Evolutionary conservation across 768 basidiomycete genomes (phyloP).

Genomic region (Suillus lakei): DNA sequence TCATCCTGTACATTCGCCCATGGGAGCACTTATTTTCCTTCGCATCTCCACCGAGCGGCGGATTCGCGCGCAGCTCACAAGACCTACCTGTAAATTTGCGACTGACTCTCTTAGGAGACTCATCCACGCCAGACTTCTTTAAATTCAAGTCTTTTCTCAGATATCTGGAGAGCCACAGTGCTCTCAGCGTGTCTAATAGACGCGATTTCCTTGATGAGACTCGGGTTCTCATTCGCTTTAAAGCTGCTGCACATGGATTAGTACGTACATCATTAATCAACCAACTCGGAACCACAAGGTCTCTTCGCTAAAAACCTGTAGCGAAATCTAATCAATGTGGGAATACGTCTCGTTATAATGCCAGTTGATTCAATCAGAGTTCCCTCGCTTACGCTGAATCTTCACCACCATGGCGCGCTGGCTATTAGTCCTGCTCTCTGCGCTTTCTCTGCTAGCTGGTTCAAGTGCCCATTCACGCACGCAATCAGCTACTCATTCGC

Average conservation of each 20-base stretch:
- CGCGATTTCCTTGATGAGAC: neutral
- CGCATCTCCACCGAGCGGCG: neutral
- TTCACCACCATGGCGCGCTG: constrained; percentile 7
- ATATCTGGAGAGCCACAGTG: neutral
- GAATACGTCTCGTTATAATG: neutral
- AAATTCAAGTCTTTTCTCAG: neutral
- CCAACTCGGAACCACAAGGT: neutral
- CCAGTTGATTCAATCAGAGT: neutral
- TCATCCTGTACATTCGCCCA: neutral
- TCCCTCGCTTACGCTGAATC: neutral
- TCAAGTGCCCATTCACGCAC: neutral
- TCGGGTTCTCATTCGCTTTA: neutral
- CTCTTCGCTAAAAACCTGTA: neutral
- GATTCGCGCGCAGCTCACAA: neutral
- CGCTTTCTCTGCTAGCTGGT: neutral
- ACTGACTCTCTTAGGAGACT: neutral
- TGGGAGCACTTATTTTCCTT: neutral
- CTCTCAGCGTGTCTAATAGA: neutral
- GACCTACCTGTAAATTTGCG: neutral
- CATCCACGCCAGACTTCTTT: neutral
- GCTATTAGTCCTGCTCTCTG: constrained; percentile 9
- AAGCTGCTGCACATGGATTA: neutral
- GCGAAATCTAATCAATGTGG: neutral
- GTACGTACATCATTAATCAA: neutral
- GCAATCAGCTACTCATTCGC: neutral